Base-by-base conservation (phyloP, 2,329 filamentous ascomycete genomes). In the Aspergillus niger region DNA sequence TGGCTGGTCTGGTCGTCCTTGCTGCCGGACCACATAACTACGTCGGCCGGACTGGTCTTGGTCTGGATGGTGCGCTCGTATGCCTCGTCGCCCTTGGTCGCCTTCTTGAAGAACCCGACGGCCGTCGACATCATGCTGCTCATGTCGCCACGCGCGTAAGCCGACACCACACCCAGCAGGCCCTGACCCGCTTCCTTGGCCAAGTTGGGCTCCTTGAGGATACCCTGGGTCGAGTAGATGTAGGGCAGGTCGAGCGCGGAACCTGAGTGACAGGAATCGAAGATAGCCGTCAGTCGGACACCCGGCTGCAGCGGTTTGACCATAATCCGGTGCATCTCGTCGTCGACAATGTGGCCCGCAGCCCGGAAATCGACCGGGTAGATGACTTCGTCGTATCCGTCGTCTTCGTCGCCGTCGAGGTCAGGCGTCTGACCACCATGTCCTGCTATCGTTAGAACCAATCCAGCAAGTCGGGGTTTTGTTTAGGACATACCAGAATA, bases 11-110 rank as follows among this genome's bases (percentile, higher is more conserved):
- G 95, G 63, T 89, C 87, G 74, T 99, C 95, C 79, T 97, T 97
- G 80, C 91, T 96, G 59, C 95, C 95, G 63, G 91, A 96, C 90
- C 93, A 97, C 91, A 97, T 96, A 74, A 99, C 87, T 32, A 99
- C 95, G 77, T 99, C 95, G 43, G 95, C 95, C 1, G 93, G 89
- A 57, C 90, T 95, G 15, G 95, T 98, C 81, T 96, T 96, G 44
- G 94, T 98, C 67, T 90, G 85, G 74, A 91, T 83, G 64, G 93
- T 91, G 74, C 87, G 88, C 78, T 96, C 85, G 76, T 92, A 89
- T 17, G 89, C 89, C 38, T 89, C 86, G 67, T 95, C 88, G 67
- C 93, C 93, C 62, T 81, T 85, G 22, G 91, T 90, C 17, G 92
- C 92, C 74, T 92, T 91, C 82, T 97, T 97, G 78, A 96, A 87